Evolutionary conservation across 2,329 filamentous ascomycete genomes (phyloP).

Genomic region (Volutella citrinella): DNA sequence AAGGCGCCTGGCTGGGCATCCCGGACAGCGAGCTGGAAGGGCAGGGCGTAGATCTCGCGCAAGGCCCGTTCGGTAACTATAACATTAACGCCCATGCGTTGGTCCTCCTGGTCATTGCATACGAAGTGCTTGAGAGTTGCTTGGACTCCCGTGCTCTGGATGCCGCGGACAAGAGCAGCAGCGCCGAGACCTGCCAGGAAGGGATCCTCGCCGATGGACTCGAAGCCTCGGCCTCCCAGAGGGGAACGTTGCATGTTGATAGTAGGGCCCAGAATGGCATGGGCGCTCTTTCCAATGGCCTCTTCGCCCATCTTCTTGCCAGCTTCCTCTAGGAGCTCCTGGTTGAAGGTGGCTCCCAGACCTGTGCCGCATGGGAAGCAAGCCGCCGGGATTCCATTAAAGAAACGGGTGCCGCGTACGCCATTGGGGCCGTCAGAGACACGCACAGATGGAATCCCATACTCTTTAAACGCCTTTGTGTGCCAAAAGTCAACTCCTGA

Average conservation of each 20-base stretch:
- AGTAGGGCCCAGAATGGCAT: conserved; percentile 58
- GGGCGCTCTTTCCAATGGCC: conserved; percentile 54
- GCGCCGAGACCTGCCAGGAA: conserved; percentile 54
- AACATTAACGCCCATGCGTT: conserved; percentile 52
- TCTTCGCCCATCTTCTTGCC: conserved; percentile 52
- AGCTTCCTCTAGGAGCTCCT: conserved; percentile 47
- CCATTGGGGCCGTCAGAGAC: conserved; percentile 70
- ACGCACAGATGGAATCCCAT: conserved; percentile 62
- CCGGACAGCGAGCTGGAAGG: conserved; percentile 55
- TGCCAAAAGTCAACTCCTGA: conserved; percentile 68
- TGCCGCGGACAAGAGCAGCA: conserved; percentile 51
- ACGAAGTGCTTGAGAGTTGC: conserved; percentile 61
- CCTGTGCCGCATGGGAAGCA: conserved; percentile 59
- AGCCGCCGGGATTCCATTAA: conserved; percentile 59
- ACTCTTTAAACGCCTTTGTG: conserved; percentile 56
- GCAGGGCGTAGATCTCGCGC: conserved; percentile 56
- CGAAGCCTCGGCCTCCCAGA: conserved; percentile 58
- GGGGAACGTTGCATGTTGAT: conserved; percentile 62
- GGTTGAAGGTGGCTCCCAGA: conserved; percentile 57
- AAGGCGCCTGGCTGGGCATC: conserved; percentile 50
- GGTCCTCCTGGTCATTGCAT: conserved; percentile 60
- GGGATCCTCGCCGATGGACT: conserved; percentile 58
- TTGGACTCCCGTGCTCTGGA: conserved; percentile 54
- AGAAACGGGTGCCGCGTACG: conserved; percentile 65
- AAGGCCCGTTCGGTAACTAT: conserved; percentile 54